Evolutionary conservation across 768 basidiomycete species (phyloP), one percentile per base, ranked within the genome.

Genomic region (Kwoniella botswanensis): DNA sequence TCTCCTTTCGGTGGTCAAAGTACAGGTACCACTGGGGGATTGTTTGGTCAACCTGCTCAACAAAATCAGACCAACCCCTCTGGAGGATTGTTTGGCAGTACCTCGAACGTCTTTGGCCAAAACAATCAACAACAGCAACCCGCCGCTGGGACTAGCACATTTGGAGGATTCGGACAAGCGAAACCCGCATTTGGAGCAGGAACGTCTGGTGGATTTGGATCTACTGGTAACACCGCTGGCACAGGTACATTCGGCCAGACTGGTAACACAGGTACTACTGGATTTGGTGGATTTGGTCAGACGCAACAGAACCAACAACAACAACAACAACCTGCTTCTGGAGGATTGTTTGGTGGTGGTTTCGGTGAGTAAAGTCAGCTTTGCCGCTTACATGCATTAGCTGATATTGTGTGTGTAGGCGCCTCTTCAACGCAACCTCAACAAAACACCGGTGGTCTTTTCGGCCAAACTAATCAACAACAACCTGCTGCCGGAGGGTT

Each of bases 31-130:
- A 64, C 67, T 13, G 79, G 89, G 73, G 88, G 89, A 50, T 82
- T 85, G 71, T 79, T 82, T 63, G 80, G 85, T 1, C 86, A 87
- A 73, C 80, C 87, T 67, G 69, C 72, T 58, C 67, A 67, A 35
- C 35, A 5, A 44, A 46, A 70, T 15, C 84, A 63, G 79, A 84
- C 4, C 74, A 85, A 21, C 75, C 80, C 82, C 18, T 74, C 78
- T 50, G 77, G 75, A 46, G 76, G 76, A 21, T 62, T 80, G 12
- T 82, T 82, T 60, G 75, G 74, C 46, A 71, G 63, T 22, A 75
- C 72, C 10, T 74, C 74, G 9, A 76, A 61, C 61, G 58, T 56
- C 22, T 69, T 71, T 66, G 68, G 63, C 83, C 84, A 66, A 83
- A 84, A 67, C 69, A 62, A 63, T n/a, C 72, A 71, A 18, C 72